Percentiles rank a stretch among this genome's conserved stretches.
Conservation (phyloP, 139 green algal species). For the Limnomonas spitsbergensis region DNA sequence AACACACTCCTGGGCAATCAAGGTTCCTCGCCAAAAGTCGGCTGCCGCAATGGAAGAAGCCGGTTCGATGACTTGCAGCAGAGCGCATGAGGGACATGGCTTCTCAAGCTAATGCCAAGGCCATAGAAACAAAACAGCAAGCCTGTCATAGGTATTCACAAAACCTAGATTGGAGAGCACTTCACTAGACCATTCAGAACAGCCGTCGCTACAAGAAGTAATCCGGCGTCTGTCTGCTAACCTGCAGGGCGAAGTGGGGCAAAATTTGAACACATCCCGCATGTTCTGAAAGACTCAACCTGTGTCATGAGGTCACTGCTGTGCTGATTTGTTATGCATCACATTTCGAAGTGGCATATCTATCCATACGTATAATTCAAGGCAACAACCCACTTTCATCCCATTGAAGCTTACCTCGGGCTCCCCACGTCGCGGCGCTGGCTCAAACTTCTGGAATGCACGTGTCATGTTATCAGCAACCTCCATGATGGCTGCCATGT, state of each 20-base stretch:
- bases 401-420: slow-evolving; percentile 86
- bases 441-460: slow-evolving; percentile 96
- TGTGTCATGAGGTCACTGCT: too few relatives aligned
- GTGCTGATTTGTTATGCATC: too few relatives aligned
- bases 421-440: slow-evolving; percentile 86
- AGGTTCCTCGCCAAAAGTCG: too few relatives aligned
- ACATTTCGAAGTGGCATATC: too few relatives aligned
- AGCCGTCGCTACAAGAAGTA: slow-evolving; percentile 9
- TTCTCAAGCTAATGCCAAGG: background rate
- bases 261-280: too few relatives aligned
- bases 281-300: too few relatives aligned
- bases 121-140: background rate
- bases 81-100: background rate
- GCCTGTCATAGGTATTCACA: background rate
- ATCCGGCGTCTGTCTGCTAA: slow-evolving; percentile 6
- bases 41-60: too few relatives aligned
- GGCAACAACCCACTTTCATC: too few relatives aligned
- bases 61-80: background rate
- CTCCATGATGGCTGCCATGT: slow-evolving; percentile 98
- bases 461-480: slow-evolving; percentile 86
- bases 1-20: too few relatives aligned
- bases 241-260: too few relatives aligned
- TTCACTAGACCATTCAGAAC: background rate
- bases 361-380: too few relatives aligned
- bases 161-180: background rate